Conservation (phyloP, 2,329 filamentous ascomycete genomes). For the Calonectria hawksworthii region DNA sequence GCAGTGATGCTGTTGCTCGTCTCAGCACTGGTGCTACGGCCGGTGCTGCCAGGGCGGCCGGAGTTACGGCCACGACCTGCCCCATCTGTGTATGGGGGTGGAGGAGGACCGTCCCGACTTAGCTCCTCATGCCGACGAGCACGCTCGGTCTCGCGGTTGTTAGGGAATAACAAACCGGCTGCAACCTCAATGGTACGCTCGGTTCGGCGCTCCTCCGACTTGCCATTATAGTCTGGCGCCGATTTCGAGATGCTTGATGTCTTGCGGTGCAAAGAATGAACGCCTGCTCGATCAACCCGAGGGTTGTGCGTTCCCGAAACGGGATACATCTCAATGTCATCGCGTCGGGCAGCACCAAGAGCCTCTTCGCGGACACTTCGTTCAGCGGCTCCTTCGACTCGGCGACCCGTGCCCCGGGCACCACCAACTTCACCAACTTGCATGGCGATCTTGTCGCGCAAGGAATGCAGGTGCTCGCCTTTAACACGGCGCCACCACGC, state of each 20-base stretch:
- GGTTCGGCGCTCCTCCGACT: slow-evolving; percentile 59
- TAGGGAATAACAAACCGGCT: slow-evolving; percentile 65
- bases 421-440: slow-evolving; percentile 70
- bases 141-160: slow-evolving; percentile 50
- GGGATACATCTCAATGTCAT: slow-evolving; percentile 57
- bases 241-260: slow-evolving; percentile 17
- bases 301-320: slow-evolving; percentile 48
- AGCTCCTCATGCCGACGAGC: slow-evolving; percentile 15
- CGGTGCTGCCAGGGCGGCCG: slow-evolving; percentile 48
- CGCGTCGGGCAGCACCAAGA: slow-evolving; percentile 45
- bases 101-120: slow-evolving; percentile 56
- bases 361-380: slow-evolving; percentile 50
- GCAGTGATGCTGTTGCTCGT: slow-evolving; percentile 61
- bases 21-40: slow-evolving; percentile 60
- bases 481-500: slow-evolving; percentile 75
- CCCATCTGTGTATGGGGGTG: slow-evolving; percentile 55
- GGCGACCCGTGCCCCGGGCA: slow-evolving; percentile 57
- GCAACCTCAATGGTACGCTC: slow-evolving; percentile 61
- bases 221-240: slow-evolving; percentile 54
- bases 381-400: slow-evolving; percentile 58
- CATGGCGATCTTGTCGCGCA: slow-evolving; percentile 67
- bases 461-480: slow-evolving; percentile 58
- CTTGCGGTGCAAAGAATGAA: slow-evolving; percentile 40
- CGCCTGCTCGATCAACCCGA: slow-evolving; percentile 49
- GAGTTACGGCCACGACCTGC: slow-evolving; percentile 43